These are phyloP conservation scores for Cladosporium oxysporum DNA, from an alignment of 2,329 filamentous ascomycete species.

Conservation along the genomic window DNA sequence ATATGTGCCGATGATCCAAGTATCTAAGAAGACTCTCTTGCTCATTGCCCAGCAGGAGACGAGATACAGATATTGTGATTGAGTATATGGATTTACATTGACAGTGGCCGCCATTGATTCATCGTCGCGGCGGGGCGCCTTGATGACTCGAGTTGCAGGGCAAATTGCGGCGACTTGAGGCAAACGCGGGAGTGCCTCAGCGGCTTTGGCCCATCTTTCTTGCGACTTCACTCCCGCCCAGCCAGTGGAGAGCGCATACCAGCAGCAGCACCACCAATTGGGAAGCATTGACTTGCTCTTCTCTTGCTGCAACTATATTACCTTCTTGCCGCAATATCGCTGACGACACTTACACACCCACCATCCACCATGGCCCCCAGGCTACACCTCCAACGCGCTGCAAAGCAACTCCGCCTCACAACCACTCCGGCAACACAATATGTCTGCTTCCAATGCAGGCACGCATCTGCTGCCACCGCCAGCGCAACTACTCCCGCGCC, in stretches of 20 bases:
- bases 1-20: slow-evolving; percentile 16
- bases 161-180: slow-evolving; percentile 8
- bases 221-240: slow-evolving; percentile 11
- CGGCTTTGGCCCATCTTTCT: slow-evolving; percentile 15
- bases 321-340: background rate
- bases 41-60: slow-evolving; percentile 2
- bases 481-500: slow-evolving; percentile 55
- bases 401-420: slow-evolving; percentile 37
- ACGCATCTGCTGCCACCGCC: slow-evolving; percentile 51
- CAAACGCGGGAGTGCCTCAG: slow-evolving; percentile 15
- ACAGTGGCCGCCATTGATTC: slow-evolving; percentile 10
- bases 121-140: background rate
- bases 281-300: slow-evolving; percentile 19
- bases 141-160: slow-evolving; percentile 15
- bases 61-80: background rate
- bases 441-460: slow-evolving; percentile 44
- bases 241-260: background rate
- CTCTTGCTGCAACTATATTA: background rate
- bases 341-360: background rate
- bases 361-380: slow-evolving; percentile 54
- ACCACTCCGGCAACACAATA: slow-evolving; percentile 30
- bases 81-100: background rate
- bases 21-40: background rate
- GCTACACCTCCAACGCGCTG: slow-evolving; percentile 44
- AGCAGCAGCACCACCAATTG: background rate